These are phyloP conservation scores for Ichthyophthirius multifiliis DNA, from an alignment of 169 alveolate genomes.

Conservation along the genomic window DNA sequence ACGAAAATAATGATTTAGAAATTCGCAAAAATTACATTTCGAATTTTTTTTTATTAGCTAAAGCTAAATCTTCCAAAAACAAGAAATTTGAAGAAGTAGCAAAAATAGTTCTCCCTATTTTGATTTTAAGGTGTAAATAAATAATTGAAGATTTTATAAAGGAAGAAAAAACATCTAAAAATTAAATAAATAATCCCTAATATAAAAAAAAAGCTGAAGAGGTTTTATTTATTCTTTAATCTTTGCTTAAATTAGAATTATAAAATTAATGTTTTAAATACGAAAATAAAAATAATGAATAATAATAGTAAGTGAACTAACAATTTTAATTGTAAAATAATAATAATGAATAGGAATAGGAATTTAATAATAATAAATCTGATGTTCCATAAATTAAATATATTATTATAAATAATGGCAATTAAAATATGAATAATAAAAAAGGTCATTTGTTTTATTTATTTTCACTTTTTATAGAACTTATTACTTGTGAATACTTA, in stretches of 20 bases:
- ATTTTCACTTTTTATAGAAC: neutral
- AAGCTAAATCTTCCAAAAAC: neutral
- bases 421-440: neutral
- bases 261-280: neutral
- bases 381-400: neutral
- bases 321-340: too few relatives aligned
- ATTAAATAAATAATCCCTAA: neutral
- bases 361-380: too few relatives aligned
- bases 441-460: neutral
- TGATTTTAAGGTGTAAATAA: neutral
- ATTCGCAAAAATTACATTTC: neutral
- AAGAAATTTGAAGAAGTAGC: neutral
- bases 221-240: neutral
- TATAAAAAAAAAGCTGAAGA: neutral
- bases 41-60: neutral
- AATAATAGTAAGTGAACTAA: too few relatives aligned
- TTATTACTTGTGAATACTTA: neutral
- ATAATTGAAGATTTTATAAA: neutral
- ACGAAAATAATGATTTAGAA: conserved; percentile 2
- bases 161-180: neutral
- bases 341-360: too few relatives aligned
- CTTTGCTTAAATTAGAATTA: neutral
- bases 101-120: neutral
- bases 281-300: neutral
- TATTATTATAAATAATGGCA: neutral